These are phyloP conservation scores for Aspergillus mulundensis DNA, from an alignment of 495 filamentous ascomycete species.

Conservation along the genomic window DNA sequence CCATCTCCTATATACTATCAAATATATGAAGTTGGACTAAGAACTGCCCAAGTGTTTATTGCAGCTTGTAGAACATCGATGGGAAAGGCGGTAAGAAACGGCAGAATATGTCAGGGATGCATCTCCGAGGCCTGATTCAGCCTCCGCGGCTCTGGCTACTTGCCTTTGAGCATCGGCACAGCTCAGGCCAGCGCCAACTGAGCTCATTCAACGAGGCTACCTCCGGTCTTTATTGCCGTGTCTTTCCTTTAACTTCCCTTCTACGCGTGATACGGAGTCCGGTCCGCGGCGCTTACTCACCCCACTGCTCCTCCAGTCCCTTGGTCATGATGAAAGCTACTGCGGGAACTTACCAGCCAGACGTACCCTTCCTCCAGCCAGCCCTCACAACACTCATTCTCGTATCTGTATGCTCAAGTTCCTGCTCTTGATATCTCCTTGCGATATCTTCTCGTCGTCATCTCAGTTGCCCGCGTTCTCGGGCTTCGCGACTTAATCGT, in stretches of 20 bases:
- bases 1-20: constrained; percentile 1
- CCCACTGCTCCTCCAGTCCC: constrained; percentile 9
- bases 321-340: constrained; percentile 33
- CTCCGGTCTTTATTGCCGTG: not conserved
- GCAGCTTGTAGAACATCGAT: not conserved
- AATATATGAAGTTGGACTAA: not conserved
- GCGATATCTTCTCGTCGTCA: not conserved
- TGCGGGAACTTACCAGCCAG: constrained; percentile 25
- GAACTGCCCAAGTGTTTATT: not conserved
- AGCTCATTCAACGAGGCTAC: not conserved
- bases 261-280: constrained; percentile 9
- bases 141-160: not conserved
- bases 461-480: constrained; percentile 5
- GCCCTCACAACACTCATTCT: constrained; percentile 11
- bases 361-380: constrained; percentile 20
- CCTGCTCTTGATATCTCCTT: constrained; percentile 7
- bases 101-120: constrained; percentile 11
- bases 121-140: not conserved
- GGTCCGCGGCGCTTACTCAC: constrained; percentile 12
- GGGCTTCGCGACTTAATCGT: constrained; percentile 8
- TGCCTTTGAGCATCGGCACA: constrained; percentile 6
- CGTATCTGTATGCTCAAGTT: not conserved
- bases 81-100: constrained; percentile 3
- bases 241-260: not conserved
- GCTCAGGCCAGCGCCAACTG: not conserved